These are phyloP conservation scores for Pyricularia sp. DNA, from an alignment of 2,329 filamentous ascomycete genomes.

Conservation along the genomic window DNA sequence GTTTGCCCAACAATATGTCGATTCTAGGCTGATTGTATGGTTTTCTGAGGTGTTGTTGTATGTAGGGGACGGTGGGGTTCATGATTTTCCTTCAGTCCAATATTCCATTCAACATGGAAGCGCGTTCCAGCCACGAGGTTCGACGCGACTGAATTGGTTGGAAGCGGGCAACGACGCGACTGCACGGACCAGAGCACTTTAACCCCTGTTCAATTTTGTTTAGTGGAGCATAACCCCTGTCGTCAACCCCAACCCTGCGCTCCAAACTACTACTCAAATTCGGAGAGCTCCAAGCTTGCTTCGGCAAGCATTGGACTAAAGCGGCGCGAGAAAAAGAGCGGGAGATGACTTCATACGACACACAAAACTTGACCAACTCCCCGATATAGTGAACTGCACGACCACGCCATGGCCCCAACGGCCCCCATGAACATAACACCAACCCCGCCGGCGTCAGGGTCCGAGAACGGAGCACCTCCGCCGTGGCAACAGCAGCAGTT, in stretches of 20 bases:
- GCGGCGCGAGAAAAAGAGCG: background rate
- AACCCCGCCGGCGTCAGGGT: slow-evolving; percentile 1
- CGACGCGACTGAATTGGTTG: background rate
- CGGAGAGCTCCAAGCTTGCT: background rate
- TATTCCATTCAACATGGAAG: background rate
- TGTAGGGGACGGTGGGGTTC: background rate
- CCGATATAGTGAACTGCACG: background rate
- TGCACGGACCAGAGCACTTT: background rate
- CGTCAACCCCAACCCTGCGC: slow-evolving; percentile 2
- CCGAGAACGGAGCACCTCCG: background rate
- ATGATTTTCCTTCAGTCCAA: background rate
- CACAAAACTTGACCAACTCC: background rate
- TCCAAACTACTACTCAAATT: background rate
- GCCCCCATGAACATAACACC: background rate
- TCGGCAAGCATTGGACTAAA: background rate
- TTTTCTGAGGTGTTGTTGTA: background rate
- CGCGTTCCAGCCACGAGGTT: background rate
- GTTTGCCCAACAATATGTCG: background rate
- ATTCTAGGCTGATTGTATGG: background rate
- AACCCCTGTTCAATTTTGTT: background rate
- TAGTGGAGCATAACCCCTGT: background rate
- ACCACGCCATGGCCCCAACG: background rate
- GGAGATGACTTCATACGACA: background rate
- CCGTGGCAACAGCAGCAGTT: slow-evolving; percentile 14
- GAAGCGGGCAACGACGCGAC: background rate